Percentiles rank a stretch among this genome's conserved stretches.
phyloP scores from a whole-genome alignment of 176 grass and related monocot species.

The Miscanthus lutarioriparius region DNA sequence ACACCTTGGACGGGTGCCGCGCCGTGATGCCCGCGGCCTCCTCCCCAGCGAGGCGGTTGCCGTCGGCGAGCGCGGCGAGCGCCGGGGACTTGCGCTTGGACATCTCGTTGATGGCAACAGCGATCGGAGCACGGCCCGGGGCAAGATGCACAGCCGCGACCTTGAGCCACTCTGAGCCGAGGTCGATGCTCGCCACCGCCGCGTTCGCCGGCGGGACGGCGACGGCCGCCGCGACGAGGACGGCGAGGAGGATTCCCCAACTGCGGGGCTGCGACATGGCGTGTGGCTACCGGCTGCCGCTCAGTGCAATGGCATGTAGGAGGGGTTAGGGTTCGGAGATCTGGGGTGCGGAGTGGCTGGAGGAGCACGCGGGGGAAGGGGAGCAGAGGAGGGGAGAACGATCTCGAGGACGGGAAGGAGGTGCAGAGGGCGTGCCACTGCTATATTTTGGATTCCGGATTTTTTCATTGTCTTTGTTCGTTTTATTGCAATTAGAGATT shows the following conservation, averaged over 20 bases:
- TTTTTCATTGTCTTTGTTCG: conserved; percentile 8
- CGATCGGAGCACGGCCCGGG: conserved; percentile 71
- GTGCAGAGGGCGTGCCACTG: conserved; percentile 10
- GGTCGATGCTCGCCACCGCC: conserved; percentile 93
- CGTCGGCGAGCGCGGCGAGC: conserved; percentile 66
- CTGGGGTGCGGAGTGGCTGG: conserved; percentile 32
- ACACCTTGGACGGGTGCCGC: conserved; percentile 87
- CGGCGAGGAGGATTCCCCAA: conserved; percentile 21
- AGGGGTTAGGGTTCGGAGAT: conserved; percentile 53
- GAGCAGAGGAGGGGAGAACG: conserved; percentile 28
- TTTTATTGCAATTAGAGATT: neutral
- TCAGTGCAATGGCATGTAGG: conserved; percentile 39
- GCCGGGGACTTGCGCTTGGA: conserved; percentile 98
- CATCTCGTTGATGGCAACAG: conserved; percentile 97
- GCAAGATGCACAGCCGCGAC: conserved; percentile 89
- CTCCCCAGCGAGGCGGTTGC: conserved; percentile 84
- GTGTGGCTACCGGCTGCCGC: conserved; percentile 1
- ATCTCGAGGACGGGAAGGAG: conserved; percentile 34
- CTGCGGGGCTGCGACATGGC: conserved; percentile 25
- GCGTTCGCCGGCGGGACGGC: conserved; percentile 50
- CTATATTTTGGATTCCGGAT: conserved; percentile 18
- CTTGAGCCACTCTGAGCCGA: conserved; percentile 97
- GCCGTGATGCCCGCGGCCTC: conserved; percentile 88
- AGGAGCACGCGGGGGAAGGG: conserved; percentile 32
- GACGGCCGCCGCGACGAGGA: conserved; percentile 19